These are phyloP conservation scores for Picochlorum sp. DNA, from an alignment of 139 green algal species.

Conservation along the genomic window DNA sequence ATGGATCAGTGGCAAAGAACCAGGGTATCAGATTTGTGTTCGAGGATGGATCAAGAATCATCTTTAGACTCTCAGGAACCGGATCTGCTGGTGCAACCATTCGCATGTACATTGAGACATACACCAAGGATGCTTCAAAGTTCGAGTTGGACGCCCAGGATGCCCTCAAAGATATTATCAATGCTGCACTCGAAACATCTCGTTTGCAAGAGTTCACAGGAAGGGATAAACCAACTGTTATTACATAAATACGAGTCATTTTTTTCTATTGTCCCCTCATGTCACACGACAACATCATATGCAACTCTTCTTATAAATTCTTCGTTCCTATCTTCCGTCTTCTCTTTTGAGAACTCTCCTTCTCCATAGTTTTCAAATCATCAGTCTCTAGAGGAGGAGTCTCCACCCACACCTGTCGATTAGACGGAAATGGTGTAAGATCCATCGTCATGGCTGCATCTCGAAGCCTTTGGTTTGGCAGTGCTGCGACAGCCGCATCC, in stretches of 20 bases:
- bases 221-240: slow-evolving; percentile 94
- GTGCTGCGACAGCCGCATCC: slow-evolving; percentile 31
- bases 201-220: slow-evolving; percentile 88
- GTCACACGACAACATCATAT: not conserved
- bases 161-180: slow-evolving; percentile 61
- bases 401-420: slow-evolving; percentile 28
- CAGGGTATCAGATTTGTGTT: slow-evolving; percentile 97
- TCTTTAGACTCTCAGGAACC: slow-evolving; percentile 91
- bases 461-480: slow-evolving; percentile 25
- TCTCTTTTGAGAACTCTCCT: slow-evolving; percentile 3
- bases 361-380: not conserved
- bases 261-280: not conserved
- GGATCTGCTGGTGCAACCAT: slow-evolving; percentile 89
- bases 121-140: slow-evolving; percentile 66
- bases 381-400: slow-evolving; percentile 33
- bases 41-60: slow-evolving; percentile 87
- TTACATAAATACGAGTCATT: slow-evolving; percentile 67
- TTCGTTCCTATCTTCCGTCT: slow-evolving; percentile 3
- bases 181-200: slow-evolving; percentile 65
- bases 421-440: slow-evolving; percentile 22
- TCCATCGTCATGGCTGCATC: slow-evolving; percentile 25
- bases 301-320: not conserved
- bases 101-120: slow-evolving; percentile 98
- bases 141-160: slow-evolving; percentile 77
- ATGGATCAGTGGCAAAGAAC: slow-evolving; percentile 78